phyloP scores from a whole-genome alignment of 179 eudicot species.

The Heliamphora pulchella region DNA sequence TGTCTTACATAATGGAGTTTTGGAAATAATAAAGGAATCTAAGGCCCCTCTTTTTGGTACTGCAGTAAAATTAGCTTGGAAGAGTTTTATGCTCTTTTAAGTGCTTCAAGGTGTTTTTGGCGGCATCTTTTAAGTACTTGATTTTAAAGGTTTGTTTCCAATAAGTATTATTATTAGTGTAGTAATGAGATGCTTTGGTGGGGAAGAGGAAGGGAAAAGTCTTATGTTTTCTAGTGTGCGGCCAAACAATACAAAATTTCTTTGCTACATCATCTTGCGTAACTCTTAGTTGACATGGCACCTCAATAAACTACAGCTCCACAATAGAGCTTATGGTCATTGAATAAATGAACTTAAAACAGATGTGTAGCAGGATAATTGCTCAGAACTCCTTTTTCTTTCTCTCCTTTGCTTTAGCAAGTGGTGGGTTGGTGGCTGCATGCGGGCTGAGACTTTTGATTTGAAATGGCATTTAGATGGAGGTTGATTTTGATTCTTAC shows the following conservation, averaged over 20 bases:
- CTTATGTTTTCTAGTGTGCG: not conserved
- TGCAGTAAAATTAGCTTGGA: too few species aligned
- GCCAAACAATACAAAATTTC: not conserved
- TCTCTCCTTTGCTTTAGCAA: not conserved
- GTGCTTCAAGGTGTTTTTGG: not conserved
- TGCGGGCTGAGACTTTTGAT: not conserved
- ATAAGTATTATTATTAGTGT: too few species aligned
- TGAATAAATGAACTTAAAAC: not conserved
- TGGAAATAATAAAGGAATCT: too few species aligned
- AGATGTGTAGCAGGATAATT: not conserved
- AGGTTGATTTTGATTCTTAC: not conserved
- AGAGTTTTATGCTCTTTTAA: too few species aligned
- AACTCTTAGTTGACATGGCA: not conserved
- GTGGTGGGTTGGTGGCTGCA: not conserved
- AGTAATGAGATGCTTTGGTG: not conserved
- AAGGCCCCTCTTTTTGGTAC: too few species aligned
- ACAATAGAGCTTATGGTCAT: not conserved
- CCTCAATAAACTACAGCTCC: not conserved
- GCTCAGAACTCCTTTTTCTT: not conserved
- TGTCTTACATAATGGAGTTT: too few species aligned
- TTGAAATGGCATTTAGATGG: not conserved
- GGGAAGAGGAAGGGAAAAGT: not conserved
- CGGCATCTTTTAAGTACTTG: not conserved
- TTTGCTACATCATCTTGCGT: not conserved
- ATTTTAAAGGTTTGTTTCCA: not conserved